Evolutionary conservation across 495 filamentous ascomycete species (phyloP).

Genomic region (Aspergillus kassunensis): DNA sequence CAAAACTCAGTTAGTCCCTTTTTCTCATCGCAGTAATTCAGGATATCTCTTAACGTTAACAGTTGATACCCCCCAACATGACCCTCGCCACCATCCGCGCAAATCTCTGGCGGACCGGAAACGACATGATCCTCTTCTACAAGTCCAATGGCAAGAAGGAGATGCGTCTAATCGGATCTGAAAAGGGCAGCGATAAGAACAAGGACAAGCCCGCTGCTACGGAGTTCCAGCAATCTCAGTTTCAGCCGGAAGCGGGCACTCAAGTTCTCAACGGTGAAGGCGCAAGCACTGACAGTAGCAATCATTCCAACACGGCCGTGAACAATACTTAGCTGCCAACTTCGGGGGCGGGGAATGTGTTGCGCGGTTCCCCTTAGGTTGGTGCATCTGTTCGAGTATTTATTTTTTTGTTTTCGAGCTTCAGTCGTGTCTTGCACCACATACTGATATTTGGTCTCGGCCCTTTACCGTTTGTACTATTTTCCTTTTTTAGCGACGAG

Average conservation of each 20-base stretch:
- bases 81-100: conserved; percentile 85
- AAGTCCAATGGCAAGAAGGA: conserved; percentile 78
- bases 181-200: conserved; percentile 19
- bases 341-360: no score
- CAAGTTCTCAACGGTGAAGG: conserved; percentile 23
- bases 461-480: neutral
- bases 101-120: conserved; percentile 87
- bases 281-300: conserved; percentile 27
- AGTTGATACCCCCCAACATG: conserved; percentile 69
- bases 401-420: neutral
- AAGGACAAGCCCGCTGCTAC: no score
- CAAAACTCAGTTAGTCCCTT: conserved; percentile 69
- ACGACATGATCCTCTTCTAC: conserved; percentile 86
- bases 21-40: neutral
- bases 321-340: conserved; percentile 13
- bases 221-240: neutral
- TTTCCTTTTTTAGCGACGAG: conserved; percentile 5
- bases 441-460: neutral
- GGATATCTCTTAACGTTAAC: conserved; percentile 10
- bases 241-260: conserved; percentile 1
- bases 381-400: conserved; percentile 1
- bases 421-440: neutral
- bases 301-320: conserved; percentile 35
- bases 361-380: neutral
- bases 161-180: conserved; percentile 26